phyloP scores from a whole-genome alignment of 345 rosid genomes.

The Euphorbia lathyris region DNA sequence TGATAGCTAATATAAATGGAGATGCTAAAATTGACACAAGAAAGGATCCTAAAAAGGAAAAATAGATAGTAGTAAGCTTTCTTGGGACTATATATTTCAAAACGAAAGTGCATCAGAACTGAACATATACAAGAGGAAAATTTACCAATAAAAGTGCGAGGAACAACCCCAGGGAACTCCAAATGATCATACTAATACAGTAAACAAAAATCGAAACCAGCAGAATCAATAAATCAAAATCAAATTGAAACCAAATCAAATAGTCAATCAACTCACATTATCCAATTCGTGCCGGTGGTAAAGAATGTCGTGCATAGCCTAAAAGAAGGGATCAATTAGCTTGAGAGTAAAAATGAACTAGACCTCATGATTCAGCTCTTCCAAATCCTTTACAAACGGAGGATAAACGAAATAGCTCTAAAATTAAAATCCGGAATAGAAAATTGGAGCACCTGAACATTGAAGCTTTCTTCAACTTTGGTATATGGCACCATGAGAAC shows the following conservation, averaged over 20 bases:
- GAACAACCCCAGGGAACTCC: constrained; percentile 98
- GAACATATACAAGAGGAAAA: neutral
- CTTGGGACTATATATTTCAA: neutral
- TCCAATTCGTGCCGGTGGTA: constrained; percentile 63
- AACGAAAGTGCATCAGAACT: neutral
- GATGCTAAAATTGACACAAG: constrained; percentile 65
- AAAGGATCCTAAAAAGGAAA: constrained; percentile 57
- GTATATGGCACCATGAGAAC: constrained; percentile 76
- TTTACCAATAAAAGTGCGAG: constrained; percentile 88
- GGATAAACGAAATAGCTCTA: neutral
- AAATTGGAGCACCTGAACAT: constrained; percentile 52
- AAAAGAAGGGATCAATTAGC: neutral
- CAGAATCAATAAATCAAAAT: neutral
- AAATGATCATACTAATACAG: constrained; percentile 77
- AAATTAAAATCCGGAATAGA: constrained; percentile 1
- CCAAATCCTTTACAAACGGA: neutral
- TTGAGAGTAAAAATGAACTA: neutral
- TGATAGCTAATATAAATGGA: constrained; percentile 46
- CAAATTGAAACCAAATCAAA: neutral
- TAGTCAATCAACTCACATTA: constrained; percentile 46
- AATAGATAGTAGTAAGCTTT: neutral
- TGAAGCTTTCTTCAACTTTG: constrained; percentile 98
- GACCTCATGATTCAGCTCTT: neutral
- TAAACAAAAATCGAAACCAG: constrained; percentile 5
- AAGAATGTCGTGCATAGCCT: constrained; percentile 96